Conservation (phyloP, 179 eudicot genomes). For the Nepenthes alata region DNA sequence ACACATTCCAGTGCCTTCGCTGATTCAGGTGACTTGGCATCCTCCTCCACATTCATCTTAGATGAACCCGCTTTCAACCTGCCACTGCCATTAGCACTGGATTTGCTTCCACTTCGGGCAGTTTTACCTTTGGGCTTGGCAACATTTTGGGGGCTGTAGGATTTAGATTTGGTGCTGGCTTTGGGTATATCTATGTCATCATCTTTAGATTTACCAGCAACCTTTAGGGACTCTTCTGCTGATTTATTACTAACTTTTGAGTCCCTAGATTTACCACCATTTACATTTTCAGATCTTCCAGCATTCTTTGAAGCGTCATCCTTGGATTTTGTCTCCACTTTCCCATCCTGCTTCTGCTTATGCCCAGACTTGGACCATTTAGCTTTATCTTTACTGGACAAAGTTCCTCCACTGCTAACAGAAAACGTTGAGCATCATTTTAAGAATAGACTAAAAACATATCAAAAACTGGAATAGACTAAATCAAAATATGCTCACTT, state of each 20-base stretch:
- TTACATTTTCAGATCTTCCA: constrained; percentile 20
- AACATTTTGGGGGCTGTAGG: constrained; percentile 19
- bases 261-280: constrained; percentile 18
- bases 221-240: constrained; percentile 12
- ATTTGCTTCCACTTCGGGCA: constrained; percentile 32
- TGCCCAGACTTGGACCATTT: constrained; percentile 32
- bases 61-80: constrained; percentile 26
- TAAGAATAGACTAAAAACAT: not conserved
- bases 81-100: constrained; percentile 20
- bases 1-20: constrained; percentile 20
- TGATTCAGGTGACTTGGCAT: constrained; percentile 18
- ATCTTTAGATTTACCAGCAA: constrained; percentile 33
- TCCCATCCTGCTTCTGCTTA: constrained; percentile 22
- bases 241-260: constrained; percentile 17
- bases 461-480: not conserved
- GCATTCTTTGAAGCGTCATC: constrained; percentile 28
- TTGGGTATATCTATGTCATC: constrained; percentile 24
- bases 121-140: constrained; percentile 49
- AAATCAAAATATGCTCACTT: not conserved
- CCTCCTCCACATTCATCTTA: constrained; percentile 22
- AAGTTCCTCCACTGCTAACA: constrained; percentile 27
- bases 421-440: not conserved
- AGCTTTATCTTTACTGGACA: constrained; percentile 45
- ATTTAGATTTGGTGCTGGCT: constrained; percentile 26
- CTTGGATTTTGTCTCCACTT: constrained; percentile 20